Base-by-base conservation (phyloP, 2,329 filamentous ascomycete genomes). In the Laburnicola sp. region DNA sequence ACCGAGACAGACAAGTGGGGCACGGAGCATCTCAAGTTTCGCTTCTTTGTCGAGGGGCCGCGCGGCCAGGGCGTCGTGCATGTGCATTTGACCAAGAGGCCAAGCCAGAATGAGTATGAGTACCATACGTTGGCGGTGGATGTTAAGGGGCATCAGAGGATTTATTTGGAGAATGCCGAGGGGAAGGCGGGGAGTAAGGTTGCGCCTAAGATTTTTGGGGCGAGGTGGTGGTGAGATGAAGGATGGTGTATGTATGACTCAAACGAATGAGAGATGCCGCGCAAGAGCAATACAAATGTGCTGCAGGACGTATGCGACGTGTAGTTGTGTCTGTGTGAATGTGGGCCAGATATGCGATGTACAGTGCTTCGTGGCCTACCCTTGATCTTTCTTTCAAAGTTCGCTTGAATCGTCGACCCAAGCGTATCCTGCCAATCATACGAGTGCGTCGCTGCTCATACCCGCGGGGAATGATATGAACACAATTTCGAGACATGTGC, bases 71-170 rank as follows among this genome's bases (percentile, higher is more conserved):
- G 92, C 10, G 79, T 86, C 0, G 91, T 91, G 5, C 80, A 85
- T 58, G 76, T 96, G 47, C 91, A 97, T 70, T 84, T 96, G 81
- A 81, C 86, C 40, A 90, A 86, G 71, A 78, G 78, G 31, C 78
- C 82, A 1, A 84, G 84, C 28, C 80, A 85, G 32, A 74, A 79
- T 44, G 85, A 90, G 35, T 91, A 85, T 68, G 82, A 89, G 62
- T 97, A 96, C 74, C 84, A 86, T 67, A 85, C 91, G 67, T 78
- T 97, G 36, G 88, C 85, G 45, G 70, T 97, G 40, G 91, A 96
- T 71, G 83, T 96, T 25, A 86, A 82, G 61, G 91, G 89, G 57
- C 65, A 73, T 55, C 70, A 79, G 60, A 80, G 77, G 58, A 74
- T 82, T 34, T 78, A 65, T 44, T 37, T 72, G 28, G 58, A 70